Conservation (phyloP, 371 early-diverging fungal species). For the Apophysomyces trapeziformis region DNA sequence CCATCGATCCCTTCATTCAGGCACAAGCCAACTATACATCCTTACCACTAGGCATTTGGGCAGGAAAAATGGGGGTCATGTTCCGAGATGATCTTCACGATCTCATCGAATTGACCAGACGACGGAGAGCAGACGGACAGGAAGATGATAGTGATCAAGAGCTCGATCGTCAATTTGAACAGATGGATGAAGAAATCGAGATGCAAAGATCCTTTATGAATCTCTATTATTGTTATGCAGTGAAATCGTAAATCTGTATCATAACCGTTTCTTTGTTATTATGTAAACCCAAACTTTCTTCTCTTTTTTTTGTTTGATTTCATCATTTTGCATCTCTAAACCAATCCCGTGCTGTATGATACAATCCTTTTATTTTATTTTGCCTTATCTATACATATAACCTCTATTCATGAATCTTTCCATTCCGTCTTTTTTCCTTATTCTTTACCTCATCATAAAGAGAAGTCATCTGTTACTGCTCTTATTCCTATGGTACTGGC, state of each 20-base stretch:
- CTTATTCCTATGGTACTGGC: too few species aligned
- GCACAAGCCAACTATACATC: conserved; percentile 39
- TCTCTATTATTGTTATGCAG: conserved; percentile 34
- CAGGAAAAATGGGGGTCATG: conserved; percentile 47
- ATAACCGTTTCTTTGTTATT: background rate
- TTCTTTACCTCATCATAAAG: background rate
- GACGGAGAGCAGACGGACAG: background rate
- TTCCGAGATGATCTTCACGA: conserved; percentile 44
- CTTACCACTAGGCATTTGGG: conserved; percentile 51
- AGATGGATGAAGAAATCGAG: conserved; percentile 42
- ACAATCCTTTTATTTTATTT: background rate
- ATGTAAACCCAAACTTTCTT: too few species aligned
- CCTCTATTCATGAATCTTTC: background rate
- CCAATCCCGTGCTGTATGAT: background rate
- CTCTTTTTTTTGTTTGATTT: too few species aligned
- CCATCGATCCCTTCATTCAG: background rate
- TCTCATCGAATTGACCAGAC: conserved; percentile 31
- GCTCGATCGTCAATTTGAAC: conserved; percentile 30
- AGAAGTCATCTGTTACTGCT: too few species aligned
- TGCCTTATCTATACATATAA: background rate
- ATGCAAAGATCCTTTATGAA: conserved; percentile 48
- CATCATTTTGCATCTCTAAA: too few species aligned
- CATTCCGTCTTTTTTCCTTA: background rate
- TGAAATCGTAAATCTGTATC: conserved; percentile 13
- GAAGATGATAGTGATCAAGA: conserved; percentile 20